Evolutionary conservation across 306 rosid species (phyloP), one percentile per base, ranked within the genome.

Genomic region (Glycine soja): DNA sequence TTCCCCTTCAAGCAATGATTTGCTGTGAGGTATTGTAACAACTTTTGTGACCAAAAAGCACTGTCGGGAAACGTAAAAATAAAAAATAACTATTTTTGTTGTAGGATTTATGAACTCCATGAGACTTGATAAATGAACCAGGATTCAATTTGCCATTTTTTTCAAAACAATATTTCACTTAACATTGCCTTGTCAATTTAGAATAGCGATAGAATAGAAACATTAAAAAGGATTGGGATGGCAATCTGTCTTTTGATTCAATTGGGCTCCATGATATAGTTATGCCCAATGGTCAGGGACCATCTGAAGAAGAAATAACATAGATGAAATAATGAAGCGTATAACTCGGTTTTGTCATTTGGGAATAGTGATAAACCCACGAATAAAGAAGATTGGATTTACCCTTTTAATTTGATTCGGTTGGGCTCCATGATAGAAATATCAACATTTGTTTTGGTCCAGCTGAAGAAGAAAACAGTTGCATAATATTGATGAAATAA

Each of bases 341-440:
- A 59, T 46, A 71, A 30, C 76, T 68, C 54, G 18, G 30, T 80
- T 70, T 78, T 80, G 83, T 80, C 78, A 80, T 58, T 80, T 59
- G 43, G 50, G 72, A 80, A 70, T 16, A 72, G 4, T 13, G 65
- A 80, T 72, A 51, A 53, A 36, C 57, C 47, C n/a, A 63, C 18
- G 19, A 50, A 80, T 64, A 65, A 54, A 24, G 24, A 83, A 54
- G 19, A 72, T 36, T 47, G 65, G 74, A 64, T 65, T 71, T 53
- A 14, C 51, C 70, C 51, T 83, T 38, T 72, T 72, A 13, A 68
- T 73, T 36, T n/a, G 57, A 83, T 83, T 78, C 48, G 10, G 56
- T 48, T 83, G 86, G 82, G 80, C 74, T 72, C 80, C 82, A 83
- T 83, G 70, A 78, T 77, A 53, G 75, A 64, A 71, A 72, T 68